Evolutionary conservation across 2,329 filamentous ascomycete species (phyloP), one percentile per base, ranked within the genome.

Genomic region (Trichoderma sp.): DNA sequence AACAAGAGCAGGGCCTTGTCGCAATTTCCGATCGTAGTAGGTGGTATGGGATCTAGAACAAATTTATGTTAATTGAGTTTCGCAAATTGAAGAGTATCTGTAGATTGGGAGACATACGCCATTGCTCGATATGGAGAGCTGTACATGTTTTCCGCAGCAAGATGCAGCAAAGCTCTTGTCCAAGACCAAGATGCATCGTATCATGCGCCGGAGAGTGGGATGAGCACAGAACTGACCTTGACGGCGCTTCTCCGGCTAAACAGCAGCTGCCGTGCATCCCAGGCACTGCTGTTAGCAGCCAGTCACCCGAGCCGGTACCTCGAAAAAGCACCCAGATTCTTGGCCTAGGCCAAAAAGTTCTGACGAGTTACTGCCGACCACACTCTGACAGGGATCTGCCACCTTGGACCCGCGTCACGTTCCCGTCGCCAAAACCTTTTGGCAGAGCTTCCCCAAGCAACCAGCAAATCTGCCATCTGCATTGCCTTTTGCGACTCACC

Each of bases 11-110:
- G 94, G 91, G 73, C 93, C 93, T 82, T 97, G 94, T 75, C 92
- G 91, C 84, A 93, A 93, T 79, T 92, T 88, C 80, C 91, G 90
- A 83, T 97, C 93, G 86, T 98, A 99, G 87, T 99, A 99, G 75
- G 93, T 94, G 57, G 84, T 85, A 74, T 83, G 86, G 76, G 84
- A 60, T 9, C 66, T 69, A 8, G 26, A 47, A 21, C 9, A n/a
- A 14, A n/a, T 43, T 11, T 32, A 3, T n/a, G 53, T 68, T 24
- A 60, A 24, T 58, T 30, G 12, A 1, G 34, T 21, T 60, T 26
- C 8, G 9, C 11, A 47, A 3, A 6, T 6, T 9, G 4, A 21
- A 4, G 18, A 15, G 15, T 7, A 14, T 6, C 3, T 62, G 30
- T 5, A 15, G 12, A 24, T 6, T 6, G 21, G 62, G 8, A 21